Conservation (phyloP, 1,284 basidiomycete species). For the Cutaneotrichosporon mucoides region DNA sequence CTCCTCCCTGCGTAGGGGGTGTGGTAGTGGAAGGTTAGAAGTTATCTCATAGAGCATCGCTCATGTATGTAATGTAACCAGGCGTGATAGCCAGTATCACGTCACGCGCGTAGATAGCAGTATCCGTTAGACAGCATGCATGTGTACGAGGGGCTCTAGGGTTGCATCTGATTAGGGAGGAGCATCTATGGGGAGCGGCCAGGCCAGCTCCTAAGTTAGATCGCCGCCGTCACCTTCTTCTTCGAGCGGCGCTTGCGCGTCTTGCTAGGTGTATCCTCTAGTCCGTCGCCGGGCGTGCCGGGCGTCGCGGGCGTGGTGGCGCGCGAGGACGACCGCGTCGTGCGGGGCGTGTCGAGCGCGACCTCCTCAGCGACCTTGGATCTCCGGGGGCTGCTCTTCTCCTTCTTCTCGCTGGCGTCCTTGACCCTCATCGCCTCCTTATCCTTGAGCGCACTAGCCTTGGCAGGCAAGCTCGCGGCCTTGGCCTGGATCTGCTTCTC, state of each 20-base stretch:
- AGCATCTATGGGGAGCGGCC: background rate
- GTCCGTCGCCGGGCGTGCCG: background rate
- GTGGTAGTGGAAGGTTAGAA: background rate
- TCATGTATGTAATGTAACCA: background rate
- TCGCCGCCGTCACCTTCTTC: background rate
- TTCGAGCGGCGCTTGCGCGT: background rate
- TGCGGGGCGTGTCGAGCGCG: background rate
- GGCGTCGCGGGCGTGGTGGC: background rate
- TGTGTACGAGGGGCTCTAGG: background rate
- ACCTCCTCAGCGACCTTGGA: background rate
- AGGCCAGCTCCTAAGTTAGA: too few species aligned
- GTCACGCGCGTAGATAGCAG: background rate
- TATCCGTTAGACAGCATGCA: background rate
- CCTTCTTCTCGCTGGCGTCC: background rate
- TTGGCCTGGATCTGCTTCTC: conserved; percentile 1
- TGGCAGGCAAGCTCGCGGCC: background rate
- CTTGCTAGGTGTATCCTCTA: background rate
- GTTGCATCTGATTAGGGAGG: background rate
- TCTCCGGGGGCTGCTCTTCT: background rate
- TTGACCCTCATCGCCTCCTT: background rate
- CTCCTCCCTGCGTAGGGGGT: conserved; percentile 13
- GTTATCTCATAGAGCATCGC: too few species aligned
- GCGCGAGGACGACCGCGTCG: background rate
- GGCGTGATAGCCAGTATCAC: background rate
- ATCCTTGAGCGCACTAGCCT: background rate